Evolutionary conservation across 495 filamentous ascomycete species (phyloP).

Genomic region (Penicillium tannophilum): DNA sequence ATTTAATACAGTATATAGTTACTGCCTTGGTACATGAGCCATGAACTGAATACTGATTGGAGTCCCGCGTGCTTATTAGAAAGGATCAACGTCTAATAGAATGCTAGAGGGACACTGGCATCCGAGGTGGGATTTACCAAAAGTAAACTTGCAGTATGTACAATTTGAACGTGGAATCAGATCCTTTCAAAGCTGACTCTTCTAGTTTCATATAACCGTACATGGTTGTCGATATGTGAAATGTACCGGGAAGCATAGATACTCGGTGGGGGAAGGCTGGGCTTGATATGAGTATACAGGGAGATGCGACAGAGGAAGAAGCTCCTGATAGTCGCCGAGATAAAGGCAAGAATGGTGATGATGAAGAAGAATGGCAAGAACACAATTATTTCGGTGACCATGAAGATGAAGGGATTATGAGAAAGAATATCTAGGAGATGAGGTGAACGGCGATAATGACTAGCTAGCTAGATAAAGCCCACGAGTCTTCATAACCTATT

Average conservation of each 20-base stretch:
- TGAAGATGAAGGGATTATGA: not conserved
- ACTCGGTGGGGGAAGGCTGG: not conserved
- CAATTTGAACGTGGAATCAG: too few species aligned
- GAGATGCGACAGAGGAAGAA: not conserved
- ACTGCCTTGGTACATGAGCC: not conserved
- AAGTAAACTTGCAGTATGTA: not conserved
- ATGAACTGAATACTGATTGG: too few species aligned
- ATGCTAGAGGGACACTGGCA: too few species aligned
- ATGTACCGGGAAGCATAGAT: not conserved
- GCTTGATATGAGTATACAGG: not conserved
- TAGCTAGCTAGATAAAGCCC: not conserved
- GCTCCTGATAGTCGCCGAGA: not conserved
- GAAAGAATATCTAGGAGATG: not conserved
- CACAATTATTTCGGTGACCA: not conserved
- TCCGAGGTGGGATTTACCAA: not conserved
- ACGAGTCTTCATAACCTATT: too few species aligned
- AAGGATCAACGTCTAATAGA: too few species aligned
- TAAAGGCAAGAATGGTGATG: not conserved
- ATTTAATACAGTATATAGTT: not conserved
- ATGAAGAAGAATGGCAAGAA: not conserved
- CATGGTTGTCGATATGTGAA: not conserved
- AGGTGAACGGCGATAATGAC: not conserved
- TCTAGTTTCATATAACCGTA: not conserved
- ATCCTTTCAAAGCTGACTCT: too few species aligned
- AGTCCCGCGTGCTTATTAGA: too few species aligned